phyloP scores from a whole-genome alignment of 2,329 filamentous ascomycete genomes.

The Fusarium sp. region DNA sequence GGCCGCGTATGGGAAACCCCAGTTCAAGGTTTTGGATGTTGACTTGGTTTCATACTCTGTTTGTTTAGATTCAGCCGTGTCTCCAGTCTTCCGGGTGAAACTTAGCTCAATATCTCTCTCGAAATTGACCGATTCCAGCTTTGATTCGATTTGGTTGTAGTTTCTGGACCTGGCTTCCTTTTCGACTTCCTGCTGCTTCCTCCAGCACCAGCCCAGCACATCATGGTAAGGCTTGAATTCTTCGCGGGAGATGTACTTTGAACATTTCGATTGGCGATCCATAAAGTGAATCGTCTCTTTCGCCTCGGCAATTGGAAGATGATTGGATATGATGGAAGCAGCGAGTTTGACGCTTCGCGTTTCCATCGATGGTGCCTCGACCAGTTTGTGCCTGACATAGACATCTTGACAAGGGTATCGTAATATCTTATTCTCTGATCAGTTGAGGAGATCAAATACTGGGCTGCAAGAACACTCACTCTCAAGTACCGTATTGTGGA shows the following conservation, averaged over 20 bases:
- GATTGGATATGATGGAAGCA: not conserved
- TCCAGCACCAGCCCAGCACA: not conserved
- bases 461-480: not conserved
- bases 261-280: not conserved
- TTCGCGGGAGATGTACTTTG: not conserved
- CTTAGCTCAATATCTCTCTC: not conserved
- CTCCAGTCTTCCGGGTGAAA: too few species aligned
- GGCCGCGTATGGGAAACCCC: too few species aligned
- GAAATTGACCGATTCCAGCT: not conserved
- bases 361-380: not conserved
- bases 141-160: not conserved
- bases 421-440: not conserved
- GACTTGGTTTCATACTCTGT: too few species aligned
- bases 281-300: not conserved
- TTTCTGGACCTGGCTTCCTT: not conserved
- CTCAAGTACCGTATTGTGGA: not conserved
- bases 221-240: not conserved
- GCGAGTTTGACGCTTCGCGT: not conserved
- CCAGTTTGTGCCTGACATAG: not conserved
- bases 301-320: not conserved
- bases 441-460: not conserved
- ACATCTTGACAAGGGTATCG: not conserved
- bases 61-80: too few species aligned
- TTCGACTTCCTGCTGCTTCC: not conserved
- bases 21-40: too few species aligned